These are phyloP conservation scores for Gentiana straminea DNA, from an alignment of 257 asterid species.

Conservation along the genomic window DNA sequence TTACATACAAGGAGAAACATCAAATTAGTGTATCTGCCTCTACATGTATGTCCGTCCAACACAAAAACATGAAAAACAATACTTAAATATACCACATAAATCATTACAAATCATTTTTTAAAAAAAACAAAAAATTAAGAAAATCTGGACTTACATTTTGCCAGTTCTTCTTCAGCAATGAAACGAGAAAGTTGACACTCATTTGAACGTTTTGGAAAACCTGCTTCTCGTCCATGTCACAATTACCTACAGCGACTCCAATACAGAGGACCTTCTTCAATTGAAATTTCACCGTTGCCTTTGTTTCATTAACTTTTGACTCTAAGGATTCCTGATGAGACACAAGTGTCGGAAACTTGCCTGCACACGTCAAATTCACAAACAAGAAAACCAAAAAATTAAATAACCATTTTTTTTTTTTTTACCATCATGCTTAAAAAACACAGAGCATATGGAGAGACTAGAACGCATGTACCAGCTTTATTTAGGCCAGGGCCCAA, in stretches of 20 bases:
- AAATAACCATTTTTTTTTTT: too few species aligned
- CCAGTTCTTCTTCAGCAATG: constrained; percentile 23
- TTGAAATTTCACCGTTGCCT: constrained; percentile 28
- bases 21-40: neutral
- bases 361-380: constrained; percentile 4
- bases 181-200: constrained; percentile 28
- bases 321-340: constrained; percentile 26
- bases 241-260: constrained; percentile 34
- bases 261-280: constrained; percentile 29
- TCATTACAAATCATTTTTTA: neutral
- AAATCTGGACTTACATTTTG: constrained; percentile 16
- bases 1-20: neutral
- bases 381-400: neutral
- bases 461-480: constrained; percentile 16
- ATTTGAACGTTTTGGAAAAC: constrained; percentile 29
- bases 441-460: neutral
- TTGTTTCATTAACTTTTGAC: constrained; percentile 24
- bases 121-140: neutral
- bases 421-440: neutral
- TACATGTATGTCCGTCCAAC: too few species aligned
- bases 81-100: neutral
- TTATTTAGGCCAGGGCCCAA: constrained; percentile 31
- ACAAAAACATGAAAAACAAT: neutral
- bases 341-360: constrained; percentile 28
- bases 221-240: constrained; percentile 31